These are phyloP conservation scores for Guyanaporus albipodus DNA, from an alignment of 768 basidiomycete genomes.

Conservation along the genomic window DNA sequence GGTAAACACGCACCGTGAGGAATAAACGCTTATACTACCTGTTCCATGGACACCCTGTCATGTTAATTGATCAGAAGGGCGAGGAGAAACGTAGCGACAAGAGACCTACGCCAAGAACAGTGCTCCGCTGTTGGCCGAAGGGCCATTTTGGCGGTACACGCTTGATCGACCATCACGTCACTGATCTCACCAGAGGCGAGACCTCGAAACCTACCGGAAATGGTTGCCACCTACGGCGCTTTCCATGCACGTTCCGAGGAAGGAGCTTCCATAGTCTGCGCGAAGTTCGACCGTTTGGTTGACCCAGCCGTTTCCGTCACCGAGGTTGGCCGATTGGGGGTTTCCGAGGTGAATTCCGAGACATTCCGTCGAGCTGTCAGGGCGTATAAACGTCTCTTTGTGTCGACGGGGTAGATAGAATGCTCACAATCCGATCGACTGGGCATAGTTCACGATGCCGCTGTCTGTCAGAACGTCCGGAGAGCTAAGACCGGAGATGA, in stretches of 20 bases:
- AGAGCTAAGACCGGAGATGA: constrained; percentile 63
- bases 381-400: not conserved
- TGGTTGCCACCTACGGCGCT: constrained; percentile 44
- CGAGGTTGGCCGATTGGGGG: constrained; percentile 40
- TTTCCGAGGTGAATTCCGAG: constrained; percentile 33
- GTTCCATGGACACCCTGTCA: constrained; percentile 44
- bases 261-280: constrained; percentile 35
- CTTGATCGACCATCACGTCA: constrained; percentile 14
- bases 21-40: constrained; percentile 20
- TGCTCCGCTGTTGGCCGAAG: constrained; percentile 41
- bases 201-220: constrained; percentile 33
- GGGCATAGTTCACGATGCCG: constrained; percentile 56
- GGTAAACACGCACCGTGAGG: not conserved
- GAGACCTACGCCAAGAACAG: constrained; percentile 51
- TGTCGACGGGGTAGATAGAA: not conserved
- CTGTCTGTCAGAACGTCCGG: constrained; percentile 49
- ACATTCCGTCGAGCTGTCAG: constrained; percentile 38
- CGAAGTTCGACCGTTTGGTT: constrained; percentile 43
- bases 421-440: constrained; percentile 59
- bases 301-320: constrained; percentile 43
- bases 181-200: not conserved
- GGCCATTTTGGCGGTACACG: constrained; percentile 56
- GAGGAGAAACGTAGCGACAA: no score
- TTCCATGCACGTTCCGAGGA: constrained; percentile 42
- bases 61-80: not conserved